A percentile compares a stretch with the other conserved stretches of the same genome.
Evolutionary conservation across 2,329 filamentous ascomycete species (phyloP).

Genomic region (Phaeophleospora eucalypticola): DNA sequence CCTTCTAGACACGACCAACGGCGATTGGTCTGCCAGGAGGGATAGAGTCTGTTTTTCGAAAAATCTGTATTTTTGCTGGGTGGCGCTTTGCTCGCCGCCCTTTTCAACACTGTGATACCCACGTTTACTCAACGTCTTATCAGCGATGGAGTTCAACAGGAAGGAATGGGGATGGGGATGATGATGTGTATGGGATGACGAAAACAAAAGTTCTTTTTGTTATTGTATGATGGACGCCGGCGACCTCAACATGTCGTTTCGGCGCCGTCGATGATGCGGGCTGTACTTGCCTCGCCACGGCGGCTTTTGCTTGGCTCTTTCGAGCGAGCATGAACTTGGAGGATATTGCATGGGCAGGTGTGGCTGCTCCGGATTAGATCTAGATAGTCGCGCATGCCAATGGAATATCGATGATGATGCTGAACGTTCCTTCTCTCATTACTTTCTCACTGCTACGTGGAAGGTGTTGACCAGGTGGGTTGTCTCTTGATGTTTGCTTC

Average conservation of each 20-base stretch:
- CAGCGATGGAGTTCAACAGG: slow-evolving; percentile 32
- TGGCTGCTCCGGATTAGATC: background rate
- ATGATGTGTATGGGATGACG: slow-evolving; percentile 15
- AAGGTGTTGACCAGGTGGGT: too few relatives aligned
- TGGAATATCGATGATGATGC: background rate
- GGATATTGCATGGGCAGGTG: slow-evolving; percentile 3
- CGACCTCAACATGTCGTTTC: slow-evolving; percentile 26
- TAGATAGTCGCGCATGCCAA: slow-evolving; percentile 2
- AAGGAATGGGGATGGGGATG: slow-evolving; percentile 7
- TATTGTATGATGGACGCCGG: slow-evolving; percentile 4
- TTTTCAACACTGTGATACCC: slow-evolving; percentile 32
- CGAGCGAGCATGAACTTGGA: background rate
- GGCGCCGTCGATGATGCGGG: background rate
- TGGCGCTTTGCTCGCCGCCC: background rate
- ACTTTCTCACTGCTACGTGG: too few relatives aligned
- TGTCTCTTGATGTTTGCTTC: too few relatives aligned
- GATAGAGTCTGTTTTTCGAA: background rate
- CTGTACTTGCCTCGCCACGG: background rate
- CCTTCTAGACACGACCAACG: background rate
- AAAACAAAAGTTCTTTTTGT: slow-evolving; percentile 18
- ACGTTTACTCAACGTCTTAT: slow-evolving; percentile 28
- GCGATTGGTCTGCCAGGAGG: background rate
- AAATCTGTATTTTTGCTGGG: background rate
- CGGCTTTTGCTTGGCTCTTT: background rate
- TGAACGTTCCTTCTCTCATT: background rate